Evolutionary conservation across 768 basidiomycete species (phyloP), one percentile per base, ranked within the genome.

Genomic region (Gloeophyllum trabeum): DNA sequence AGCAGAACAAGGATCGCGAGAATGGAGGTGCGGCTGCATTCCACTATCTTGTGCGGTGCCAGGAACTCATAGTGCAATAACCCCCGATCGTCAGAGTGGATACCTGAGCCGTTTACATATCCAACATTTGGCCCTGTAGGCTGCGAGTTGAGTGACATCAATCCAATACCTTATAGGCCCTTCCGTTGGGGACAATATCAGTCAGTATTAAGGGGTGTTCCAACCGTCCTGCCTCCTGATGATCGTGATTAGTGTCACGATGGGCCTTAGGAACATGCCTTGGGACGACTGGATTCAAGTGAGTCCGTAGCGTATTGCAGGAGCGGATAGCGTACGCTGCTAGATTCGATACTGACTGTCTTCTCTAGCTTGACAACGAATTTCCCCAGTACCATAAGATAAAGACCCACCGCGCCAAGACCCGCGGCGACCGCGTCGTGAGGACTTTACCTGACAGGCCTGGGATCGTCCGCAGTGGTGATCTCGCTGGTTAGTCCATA

Each of bases 261-360:
- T 82, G 78, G 79, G 75, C 46, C 73, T 80, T 50, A 70, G 75
- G 28, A 60, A 53, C 39, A 82, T 85, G 79, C 63, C 63, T 6
- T 86, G 77, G 76, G 66, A 69, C 30, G 73, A 79, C 41, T 85
- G 82, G 83, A 75, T 86, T 36, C 79, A 84, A 62, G 78, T 76
- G 46, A n/a, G 56, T 45, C 24, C 19, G 38, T 20, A n/a, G 26
- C 44, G 38, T 24, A 7, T 30, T 4, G 16, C 28, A 13, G 18
- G 16, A n/a, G n/a, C n/a, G 32, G 10, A 28, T 25, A 7, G 14
- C 19, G 16, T 21, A 14, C n/a, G 21, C 18, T 16, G 10, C 7
- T 6, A 3, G 12, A 10, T 10, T 10, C 28, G 10, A 10, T 32
- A 32, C 28, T 32, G 16, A 32, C 28, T 32, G 10, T 32, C 10